Evolutionary conservation across 2,329 filamentous ascomycete genomes (phyloP).

Genomic region (Stagonosporopsis rhizophila): DNA sequence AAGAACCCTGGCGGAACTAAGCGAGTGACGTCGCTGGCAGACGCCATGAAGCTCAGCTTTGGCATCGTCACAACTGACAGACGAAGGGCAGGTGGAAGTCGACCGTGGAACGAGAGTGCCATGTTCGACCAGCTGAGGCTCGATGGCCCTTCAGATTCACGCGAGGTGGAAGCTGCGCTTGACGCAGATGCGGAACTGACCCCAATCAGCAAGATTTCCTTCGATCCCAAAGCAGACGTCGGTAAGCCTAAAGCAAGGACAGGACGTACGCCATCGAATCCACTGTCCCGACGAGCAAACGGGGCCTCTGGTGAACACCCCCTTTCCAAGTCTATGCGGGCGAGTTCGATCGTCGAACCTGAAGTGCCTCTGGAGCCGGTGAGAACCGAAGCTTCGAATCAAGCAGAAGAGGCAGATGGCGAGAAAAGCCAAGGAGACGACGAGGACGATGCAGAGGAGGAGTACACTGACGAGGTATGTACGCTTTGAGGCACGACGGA

Average conservation of each 20-base stretch:
- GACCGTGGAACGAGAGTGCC: slow-evolving; percentile 77
- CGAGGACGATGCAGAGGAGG: slow-evolving; percentile 18
- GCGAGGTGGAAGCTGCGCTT: slow-evolving; percentile 38
- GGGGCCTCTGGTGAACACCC: slow-evolving; percentile 39
- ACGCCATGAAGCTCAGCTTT: slow-evolving; percentile 96
- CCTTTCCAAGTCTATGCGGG: slow-evolving; percentile 46
- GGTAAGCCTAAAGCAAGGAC: slow-evolving; percentile 37
- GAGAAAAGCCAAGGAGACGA: slow-evolving; percentile 32
- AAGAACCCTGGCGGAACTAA: slow-evolving; percentile 99
- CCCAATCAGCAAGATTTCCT: slow-evolving; percentile 33
- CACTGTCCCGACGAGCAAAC: slow-evolving; percentile 41
- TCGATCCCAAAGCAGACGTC: slow-evolving; percentile 35
- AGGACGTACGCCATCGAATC: slow-evolving; percentile 33
- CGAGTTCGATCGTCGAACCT: slow-evolving; percentile 44
- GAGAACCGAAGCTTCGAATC: slow-evolving; percentile 27
- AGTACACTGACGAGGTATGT: slow-evolving; percentile 72
- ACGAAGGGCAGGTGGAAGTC: slow-evolving; percentile 50
- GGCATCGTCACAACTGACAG: slow-evolving; percentile 90
- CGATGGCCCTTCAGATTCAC: slow-evolving; percentile 53
- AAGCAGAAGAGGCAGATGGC: slow-evolving; percentile 25
- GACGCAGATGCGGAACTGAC: slow-evolving; percentile 47
- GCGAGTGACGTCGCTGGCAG: slow-evolving; percentile 92
- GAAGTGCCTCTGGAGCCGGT: slow-evolving; percentile 39
- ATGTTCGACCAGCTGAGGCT: slow-evolving; percentile 64
- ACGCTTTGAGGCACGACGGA: neutral